These are phyloP conservation scores for Crucibulum parvulum DNA, from an alignment of 1,284 basidiomycete genomes.

Conservation along the genomic window DNA sequence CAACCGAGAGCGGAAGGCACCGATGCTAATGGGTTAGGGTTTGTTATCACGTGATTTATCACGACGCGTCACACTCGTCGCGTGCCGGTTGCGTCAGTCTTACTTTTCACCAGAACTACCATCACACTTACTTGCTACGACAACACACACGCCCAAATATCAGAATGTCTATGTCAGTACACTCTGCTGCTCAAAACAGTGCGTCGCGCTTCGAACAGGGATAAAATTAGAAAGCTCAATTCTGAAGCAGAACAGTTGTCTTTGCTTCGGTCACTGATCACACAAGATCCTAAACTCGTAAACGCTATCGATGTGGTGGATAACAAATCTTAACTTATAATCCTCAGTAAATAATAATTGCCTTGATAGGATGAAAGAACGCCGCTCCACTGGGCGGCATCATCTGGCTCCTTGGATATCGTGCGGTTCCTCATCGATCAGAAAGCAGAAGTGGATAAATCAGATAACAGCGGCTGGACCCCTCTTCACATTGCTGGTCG, in stretches of 20 bases:
- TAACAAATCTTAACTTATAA: slow-evolving; percentile 1
- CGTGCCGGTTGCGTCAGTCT: not conserved
- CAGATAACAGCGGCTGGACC: slow-evolving; percentile 85
- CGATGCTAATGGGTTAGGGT: slow-evolving; percentile 12
- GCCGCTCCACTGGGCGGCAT: slow-evolving; percentile 89
- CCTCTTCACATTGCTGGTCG: slow-evolving; percentile 88
- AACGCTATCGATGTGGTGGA: slow-evolving; percentile 76
- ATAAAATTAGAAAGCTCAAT: slow-evolving; percentile 7
- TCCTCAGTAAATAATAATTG: slow-evolving; percentile 7
- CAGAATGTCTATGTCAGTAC: slow-evolving; percentile 52
- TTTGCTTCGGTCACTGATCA: slow-evolving; percentile 72
- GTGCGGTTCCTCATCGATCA: slow-evolving; percentile 77
- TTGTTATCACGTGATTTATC: too few species aligned
- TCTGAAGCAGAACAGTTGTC: slow-evolving; percentile 73
- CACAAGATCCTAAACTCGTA: slow-evolving; percentile 71
- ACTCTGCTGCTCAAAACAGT: slow-evolving; percentile 76
- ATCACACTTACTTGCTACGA: not conserved
- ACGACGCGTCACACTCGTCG: not conserved
- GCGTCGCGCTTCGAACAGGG: slow-evolving; percentile 18
- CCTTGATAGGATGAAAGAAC: slow-evolving; percentile 81
- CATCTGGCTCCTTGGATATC: slow-evolving; percentile 76
- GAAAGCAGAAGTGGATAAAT: slow-evolving; percentile 73
- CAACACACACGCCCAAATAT: not conserved
- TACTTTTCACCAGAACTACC: slow-evolving; percentile 9
- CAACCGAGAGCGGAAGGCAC: slow-evolving; percentile 11